Conservation (phyloP, 1,284 basidiomycete species). For the Neolentinus lepideus region DNA sequence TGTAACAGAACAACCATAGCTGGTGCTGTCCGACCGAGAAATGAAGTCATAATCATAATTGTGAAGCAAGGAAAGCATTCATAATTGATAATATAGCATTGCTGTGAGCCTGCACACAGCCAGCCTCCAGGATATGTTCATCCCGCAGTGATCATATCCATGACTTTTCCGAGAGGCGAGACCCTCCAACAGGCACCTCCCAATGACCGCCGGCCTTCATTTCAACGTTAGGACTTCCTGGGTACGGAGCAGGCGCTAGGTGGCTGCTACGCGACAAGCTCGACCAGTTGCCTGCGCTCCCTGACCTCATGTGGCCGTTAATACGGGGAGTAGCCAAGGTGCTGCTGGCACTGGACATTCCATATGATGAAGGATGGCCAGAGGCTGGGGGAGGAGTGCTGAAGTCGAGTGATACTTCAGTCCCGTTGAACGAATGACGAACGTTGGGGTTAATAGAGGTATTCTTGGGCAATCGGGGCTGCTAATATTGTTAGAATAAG, state of each 20-base stretch:
- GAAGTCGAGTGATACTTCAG: slow-evolving; percentile 54
- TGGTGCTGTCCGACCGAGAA: background rate
- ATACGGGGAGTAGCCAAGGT: slow-evolving; percentile 26
- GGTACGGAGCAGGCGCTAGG: slow-evolving; percentile 44
- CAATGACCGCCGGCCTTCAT: slow-evolving; percentile 53
- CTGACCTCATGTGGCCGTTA: slow-evolving; percentile 63
- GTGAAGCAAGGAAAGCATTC: background rate
- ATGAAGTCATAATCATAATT: slow-evolving; percentile 5
- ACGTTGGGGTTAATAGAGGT: slow-evolving; percentile 44
- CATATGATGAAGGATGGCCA: background rate
- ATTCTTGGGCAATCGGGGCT: slow-evolving; percentile 41
- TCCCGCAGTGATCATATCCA: slow-evolving; percentile 36
- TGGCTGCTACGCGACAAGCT: slow-evolving; percentile 49
- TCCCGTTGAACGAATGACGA: slow-evolving; percentile 67
- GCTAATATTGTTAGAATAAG: slow-evolving; percentile 10
- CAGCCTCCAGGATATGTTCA: slow-evolving; percentile 3
- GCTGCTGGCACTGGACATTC: background rate
- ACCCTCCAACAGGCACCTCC: slow-evolving; percentile 52
- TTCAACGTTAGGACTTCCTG: slow-evolving; percentile 49
- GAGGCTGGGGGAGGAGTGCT: slow-evolving; percentile 27
- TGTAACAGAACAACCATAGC: background rate
- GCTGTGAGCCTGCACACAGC: background rate
- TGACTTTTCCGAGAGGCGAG: slow-evolving; percentile 55
- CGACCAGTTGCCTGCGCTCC: slow-evolving; percentile 74
- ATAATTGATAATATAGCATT: background rate